These are phyloP conservation scores for Chaetomiaceae sp. DNA, from an alignment of 2,329 filamentous ascomycete species.

Conservation along the genomic window DNA sequence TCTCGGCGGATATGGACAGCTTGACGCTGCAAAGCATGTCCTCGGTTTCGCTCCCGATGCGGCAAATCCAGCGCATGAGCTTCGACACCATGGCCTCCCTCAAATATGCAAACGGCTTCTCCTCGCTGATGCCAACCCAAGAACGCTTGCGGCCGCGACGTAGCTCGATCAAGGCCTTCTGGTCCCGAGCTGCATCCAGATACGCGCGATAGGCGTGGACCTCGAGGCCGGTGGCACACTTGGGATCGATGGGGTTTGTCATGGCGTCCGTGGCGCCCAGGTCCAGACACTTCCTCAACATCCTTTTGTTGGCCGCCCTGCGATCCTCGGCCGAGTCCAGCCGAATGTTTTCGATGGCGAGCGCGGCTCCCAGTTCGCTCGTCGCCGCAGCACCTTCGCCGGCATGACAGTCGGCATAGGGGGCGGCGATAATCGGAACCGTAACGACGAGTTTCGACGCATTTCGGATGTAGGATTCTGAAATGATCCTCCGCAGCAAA, in stretches of 20 bases:
- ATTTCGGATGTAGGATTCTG: constrained; percentile 52
- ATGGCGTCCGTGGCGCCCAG: constrained; percentile 84
- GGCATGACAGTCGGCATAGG: constrained; percentile 30
- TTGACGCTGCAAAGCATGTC: constrained; percentile 59
- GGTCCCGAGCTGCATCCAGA: constrained; percentile 69
- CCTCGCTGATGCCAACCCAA: constrained; percentile 83
- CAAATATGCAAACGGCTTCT: constrained; percentile 83
- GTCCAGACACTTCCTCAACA: constrained; percentile 71
- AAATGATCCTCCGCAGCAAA: constrained; percentile 52
- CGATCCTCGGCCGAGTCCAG: constrained; percentile 19
- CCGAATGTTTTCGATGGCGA: constrained; percentile 18
- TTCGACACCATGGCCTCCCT: constrained; percentile 91
- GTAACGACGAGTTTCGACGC: constrained; percentile 53
- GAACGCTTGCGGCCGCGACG: constrained; percentile 78
- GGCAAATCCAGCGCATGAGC: constrained; percentile 85
- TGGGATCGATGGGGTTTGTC: constrained; percentile 68
- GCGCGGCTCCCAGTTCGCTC: constrained; percentile 29
- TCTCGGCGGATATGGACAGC: constrained; percentile 62
- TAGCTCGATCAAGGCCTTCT: constrained; percentile 65
- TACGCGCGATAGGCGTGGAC: constrained; percentile 80
- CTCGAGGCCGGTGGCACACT: constrained; percentile 69
- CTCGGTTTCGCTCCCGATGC: constrained; percentile 57
- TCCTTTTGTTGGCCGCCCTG: constrained; percentile 36
- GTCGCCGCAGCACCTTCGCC: constrained; percentile 16
- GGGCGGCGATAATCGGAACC: constrained; percentile 47